phyloP scores from a whole-genome alignment of 495 filamentous ascomycete genomes.

The Daldinia grandis region DNA sequence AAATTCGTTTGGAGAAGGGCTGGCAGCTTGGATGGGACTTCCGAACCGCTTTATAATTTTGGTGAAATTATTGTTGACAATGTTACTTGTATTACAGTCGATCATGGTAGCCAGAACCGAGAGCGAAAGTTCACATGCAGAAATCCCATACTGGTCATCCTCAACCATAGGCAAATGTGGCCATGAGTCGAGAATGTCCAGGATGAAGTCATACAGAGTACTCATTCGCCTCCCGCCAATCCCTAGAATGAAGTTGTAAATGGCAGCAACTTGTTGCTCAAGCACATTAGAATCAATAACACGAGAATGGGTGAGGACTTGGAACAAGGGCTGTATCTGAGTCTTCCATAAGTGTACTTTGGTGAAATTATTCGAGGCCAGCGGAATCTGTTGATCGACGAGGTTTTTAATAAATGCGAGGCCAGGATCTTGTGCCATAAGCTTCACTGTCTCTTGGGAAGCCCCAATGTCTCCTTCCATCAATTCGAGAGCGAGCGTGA shows the following conservation, averaged over 20 bases:
- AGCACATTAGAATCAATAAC: conserved; percentile 47
- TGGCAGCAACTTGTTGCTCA: conserved; percentile 44
- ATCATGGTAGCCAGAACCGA: conserved; percentile 44
- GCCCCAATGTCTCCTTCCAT: conserved; percentile 48
- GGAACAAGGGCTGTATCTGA: conserved; percentile 43
- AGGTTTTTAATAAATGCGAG: conserved; percentile 48
- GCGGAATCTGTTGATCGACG: conserved; percentile 42
- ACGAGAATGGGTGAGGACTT: conserved; percentile 43
- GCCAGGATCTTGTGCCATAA: conserved; percentile 47
- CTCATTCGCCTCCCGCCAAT: conserved; percentile 43
- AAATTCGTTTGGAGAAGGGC: conserved; percentile 36
- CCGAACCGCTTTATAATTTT: conserved; percentile 16
- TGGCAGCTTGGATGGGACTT: conserved; percentile 13
- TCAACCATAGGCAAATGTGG: conserved; percentile 5
- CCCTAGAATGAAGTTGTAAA: conserved; percentile 48
- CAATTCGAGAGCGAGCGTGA: conserved; percentile 46
- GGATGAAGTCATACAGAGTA: conserved; percentile 41
- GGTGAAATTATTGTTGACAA: conserved; percentile 43
- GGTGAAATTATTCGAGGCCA: background rate
- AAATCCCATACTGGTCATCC: conserved; percentile 17
- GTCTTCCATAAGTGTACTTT: conserved; percentile 36
- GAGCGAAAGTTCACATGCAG: conserved; percentile 42
- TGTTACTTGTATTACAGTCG: conserved; percentile 49
- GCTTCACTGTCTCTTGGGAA: conserved; percentile 46
- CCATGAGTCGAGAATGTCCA: conserved; percentile 21